These are phyloP conservation scores for Sambucus nigra DNA, from an alignment of 129 eudicot genomes.

Conservation along the genomic window DNA sequence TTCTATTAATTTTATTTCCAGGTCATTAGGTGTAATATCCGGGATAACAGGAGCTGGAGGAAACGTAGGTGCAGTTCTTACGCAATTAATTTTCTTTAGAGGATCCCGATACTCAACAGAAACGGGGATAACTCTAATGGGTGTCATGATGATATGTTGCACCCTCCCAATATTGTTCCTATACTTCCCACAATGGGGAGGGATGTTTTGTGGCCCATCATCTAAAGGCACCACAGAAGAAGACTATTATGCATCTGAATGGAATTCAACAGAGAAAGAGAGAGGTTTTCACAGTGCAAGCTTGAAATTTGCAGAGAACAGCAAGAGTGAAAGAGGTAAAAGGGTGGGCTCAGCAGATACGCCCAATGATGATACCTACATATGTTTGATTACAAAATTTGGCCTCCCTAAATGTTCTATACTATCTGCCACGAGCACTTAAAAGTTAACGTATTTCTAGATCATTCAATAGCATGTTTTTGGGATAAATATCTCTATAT, in stretches of 20 bases:
- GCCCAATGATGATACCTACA: no score
- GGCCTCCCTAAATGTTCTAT: no score
- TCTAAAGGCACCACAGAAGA: constrained; percentile 57
- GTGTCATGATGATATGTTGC: constrained; percentile 26
- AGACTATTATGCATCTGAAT: constrained; percentile 66
- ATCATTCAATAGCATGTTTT: no score
- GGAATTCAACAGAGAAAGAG: constrained; percentile 47
- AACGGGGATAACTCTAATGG: constrained; percentile 25
- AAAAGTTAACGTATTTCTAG: no score
- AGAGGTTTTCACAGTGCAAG: constrained; percentile 50
- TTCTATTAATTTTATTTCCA: no score
- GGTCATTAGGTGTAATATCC: constrained; percentile 27
- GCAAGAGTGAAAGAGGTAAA: constrained; percentile 52
- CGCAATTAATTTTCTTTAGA: constrained; percentile 27
- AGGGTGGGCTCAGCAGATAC: constrained; percentile 30
- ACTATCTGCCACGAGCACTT: no score
- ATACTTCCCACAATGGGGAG: constrained; percentile 38
- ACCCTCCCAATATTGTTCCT: constrained; percentile 12
- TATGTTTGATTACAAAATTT: constrained; percentile 5
- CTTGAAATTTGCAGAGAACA: constrained; percentile 56
- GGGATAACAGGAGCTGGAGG: constrained; percentile 41
- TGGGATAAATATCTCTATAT: no score
- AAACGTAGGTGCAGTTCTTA: constrained; percentile 29
- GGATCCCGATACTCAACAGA: constrained; percentile 24
- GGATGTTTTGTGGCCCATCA: constrained; percentile 50